Conservation (phyloP, 345 rosid species). For the Mercurialis annua region DNA sequence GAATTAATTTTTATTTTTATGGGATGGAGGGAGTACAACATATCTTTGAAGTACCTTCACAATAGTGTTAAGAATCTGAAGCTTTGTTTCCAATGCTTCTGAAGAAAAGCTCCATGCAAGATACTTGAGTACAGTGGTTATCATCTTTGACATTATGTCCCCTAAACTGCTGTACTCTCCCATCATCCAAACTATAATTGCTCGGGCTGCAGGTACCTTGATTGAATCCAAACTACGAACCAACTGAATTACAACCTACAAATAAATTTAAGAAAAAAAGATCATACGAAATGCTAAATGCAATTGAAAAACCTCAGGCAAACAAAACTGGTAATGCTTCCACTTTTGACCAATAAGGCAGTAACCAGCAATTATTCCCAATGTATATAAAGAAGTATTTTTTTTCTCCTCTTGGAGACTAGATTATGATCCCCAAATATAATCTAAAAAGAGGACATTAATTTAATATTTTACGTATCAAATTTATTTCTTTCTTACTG, state of each 20-base stretch:
- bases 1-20: too few species aligned
- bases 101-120: constrained; percentile 85
- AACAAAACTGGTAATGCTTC: neutral
- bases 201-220: constrained; percentile 85
- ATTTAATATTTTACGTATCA: too few species aligned
- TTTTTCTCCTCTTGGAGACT: neutral
- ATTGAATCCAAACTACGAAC: constrained; percentile 78
- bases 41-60: constrained; percentile 52
- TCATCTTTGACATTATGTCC: constrained; percentile 67
- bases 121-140: constrained; percentile 69
- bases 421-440: neutral
- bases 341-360: neutral
- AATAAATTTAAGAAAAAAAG: constrained; percentile 5
- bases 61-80: constrained; percentile 76
- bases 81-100: constrained; percentile 83
- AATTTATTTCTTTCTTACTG: too few species aligned
- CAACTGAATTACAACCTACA: constrained; percentile 77
- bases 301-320: neutral
- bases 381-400: neutral
- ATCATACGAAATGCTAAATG: neutral
- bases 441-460: too few species aligned
- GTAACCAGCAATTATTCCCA: neutral
- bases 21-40: too few species aligned
- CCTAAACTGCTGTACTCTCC: constrained; percentile 81
- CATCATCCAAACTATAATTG: constrained; percentile 88